phyloP scores from a whole-genome alignment of 2,329 filamentous ascomycete genomes.

The Beauveria varroae region DNA sequence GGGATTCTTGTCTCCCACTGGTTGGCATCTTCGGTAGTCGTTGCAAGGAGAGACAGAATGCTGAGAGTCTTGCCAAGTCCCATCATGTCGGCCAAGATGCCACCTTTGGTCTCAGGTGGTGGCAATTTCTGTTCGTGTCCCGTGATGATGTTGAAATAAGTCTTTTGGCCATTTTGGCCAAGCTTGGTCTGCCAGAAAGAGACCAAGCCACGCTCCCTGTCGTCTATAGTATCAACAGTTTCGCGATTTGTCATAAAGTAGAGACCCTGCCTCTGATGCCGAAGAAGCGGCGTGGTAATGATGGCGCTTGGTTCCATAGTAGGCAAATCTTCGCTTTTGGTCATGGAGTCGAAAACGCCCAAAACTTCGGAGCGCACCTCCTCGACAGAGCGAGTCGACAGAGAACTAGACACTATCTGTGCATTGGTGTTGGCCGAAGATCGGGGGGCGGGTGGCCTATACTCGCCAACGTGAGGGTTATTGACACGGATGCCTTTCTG shows the following conservation, averaged over 20 bases:
- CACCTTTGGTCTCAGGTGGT: constrained; percentile 62
- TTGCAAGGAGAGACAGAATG: constrained; percentile 69
- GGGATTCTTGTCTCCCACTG: constrained; percentile 53
- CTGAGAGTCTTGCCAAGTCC: constrained; percentile 82
- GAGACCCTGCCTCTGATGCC: constrained; percentile 85
- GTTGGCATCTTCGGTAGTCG: constrained; percentile 54
- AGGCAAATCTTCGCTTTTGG: constrained; percentile 67
- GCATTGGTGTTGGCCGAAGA: constrained; percentile 19
- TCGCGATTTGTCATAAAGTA: constrained; percentile 81
- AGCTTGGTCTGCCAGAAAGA: constrained; percentile 69
- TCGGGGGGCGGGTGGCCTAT: constrained; percentile 31
- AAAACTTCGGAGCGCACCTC: constrained; percentile 81
- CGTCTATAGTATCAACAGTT: constrained; percentile 51
- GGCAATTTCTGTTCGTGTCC: constrained; percentile 52
- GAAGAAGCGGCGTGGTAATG: constrained; percentile 63
- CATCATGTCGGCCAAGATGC: constrained; percentile 81
- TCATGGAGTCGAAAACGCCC: constrained; percentile 79
- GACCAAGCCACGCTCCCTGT: constrained; percentile 53
- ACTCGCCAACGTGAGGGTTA: constrained; percentile 64
- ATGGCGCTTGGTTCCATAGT: constrained; percentile 57
- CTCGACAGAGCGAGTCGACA: constrained; percentile 60
- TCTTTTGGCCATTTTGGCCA: constrained; percentile 40
- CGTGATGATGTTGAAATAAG: constrained; percentile 82
- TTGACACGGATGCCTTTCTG: constrained; percentile 62
- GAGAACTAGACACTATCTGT: constrained; percentile 15